Base-by-base conservation (phyloP, 1,284 basidiomycete species). In the Austroboletus niveus region DNA sequence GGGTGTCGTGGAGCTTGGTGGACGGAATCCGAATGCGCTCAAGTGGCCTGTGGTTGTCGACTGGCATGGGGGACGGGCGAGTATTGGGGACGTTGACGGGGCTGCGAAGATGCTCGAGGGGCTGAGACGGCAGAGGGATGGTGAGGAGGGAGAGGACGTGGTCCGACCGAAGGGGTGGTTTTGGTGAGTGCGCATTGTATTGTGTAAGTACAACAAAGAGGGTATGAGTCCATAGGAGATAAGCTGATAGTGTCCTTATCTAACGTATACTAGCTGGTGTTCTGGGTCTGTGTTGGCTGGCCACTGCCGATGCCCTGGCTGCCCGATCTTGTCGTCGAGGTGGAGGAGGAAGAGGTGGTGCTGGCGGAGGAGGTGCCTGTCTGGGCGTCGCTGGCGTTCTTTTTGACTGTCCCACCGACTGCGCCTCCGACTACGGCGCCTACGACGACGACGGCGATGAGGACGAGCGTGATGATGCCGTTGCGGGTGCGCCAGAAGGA, bases 21-120 rank as follows among this genome's bases (percentile, higher is more conserved):
- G 68, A 30, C 71, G 74, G 62, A 82, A 84, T 48, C 84, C 82
- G 0, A 75, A 71, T 14, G 77, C 76, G 14, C 63, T 89, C 55
- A 87, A 83, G 60, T 90, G 86, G 85, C 87, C 88, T 0, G 78
- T 90, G 44, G 85, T 90, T 1, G 88, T 90, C 3, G 82, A 90
- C 58, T 90, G 88, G 87, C 67, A 73, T n/a, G 76, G 72, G n/a
- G 87, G 87, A 1, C 74, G 74, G 41, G 85, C 80, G 11, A 77
- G 76, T 27, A 69, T 89, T 0, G 87, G 87, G 0, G 79, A 85
- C 50, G 70, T 84, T n/a, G 82, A 86, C 8, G 82, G 82, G 17
- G 87, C 89, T 15, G 79, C 76, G 47, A 62, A 63, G 2, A 83
- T 90, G 14, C 60, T 89, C 61, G 86, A 89, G 57, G 72, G 69